phyloP scores from a whole-genome alignment of 768 basidiomycete species.

The Clitopilus passeckerianus region DNA sequence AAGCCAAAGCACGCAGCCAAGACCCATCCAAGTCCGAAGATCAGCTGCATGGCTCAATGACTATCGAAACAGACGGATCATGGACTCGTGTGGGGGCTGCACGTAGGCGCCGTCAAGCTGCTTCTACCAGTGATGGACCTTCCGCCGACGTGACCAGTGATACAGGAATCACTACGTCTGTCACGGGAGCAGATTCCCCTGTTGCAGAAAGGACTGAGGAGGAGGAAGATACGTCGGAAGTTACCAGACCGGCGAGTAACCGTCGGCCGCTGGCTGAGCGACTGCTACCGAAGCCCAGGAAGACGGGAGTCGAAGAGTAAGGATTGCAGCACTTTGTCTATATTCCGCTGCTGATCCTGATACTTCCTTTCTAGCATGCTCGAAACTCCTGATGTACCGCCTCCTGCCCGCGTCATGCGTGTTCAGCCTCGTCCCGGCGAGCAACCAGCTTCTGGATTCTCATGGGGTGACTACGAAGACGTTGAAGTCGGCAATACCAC shows the following conservation, averaged over 20 bases:
- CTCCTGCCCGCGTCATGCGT: slow-evolving; percentile 64
- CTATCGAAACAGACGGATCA: slow-evolving; percentile 50
- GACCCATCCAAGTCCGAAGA: slow-evolving; percentile 10
- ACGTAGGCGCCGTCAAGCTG: slow-evolving; percentile 18
- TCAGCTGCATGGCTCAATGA: slow-evolving; percentile 28
- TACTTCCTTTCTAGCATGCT: slow-evolving; percentile 46
- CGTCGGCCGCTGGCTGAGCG: slow-evolving; percentile 54
- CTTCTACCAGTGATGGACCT: slow-evolving; percentile 12
- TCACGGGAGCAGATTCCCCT: slow-evolving; percentile 30
- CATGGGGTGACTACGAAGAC: slow-evolving; percentile 79
- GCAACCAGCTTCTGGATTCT: slow-evolving; percentile 58
- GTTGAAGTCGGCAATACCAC: slow-evolving; percentile 32
- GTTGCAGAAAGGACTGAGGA: slow-evolving; percentile 24
- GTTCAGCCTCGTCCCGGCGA: slow-evolving; percentile 54
- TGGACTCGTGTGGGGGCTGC: slow-evolving; percentile 70
- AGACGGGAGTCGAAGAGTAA: slow-evolving; percentile 69
- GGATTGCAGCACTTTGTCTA: slow-evolving; percentile 17
- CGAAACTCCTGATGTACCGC: slow-evolving; percentile 49
- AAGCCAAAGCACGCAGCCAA: neutral
- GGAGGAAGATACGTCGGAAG: slow-evolving; percentile 15
- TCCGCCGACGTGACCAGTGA: slow-evolving; percentile 41
- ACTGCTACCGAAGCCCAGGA: slow-evolving; percentile 57
- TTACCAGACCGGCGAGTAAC: slow-evolving; percentile 19
- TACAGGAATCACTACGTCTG: slow-evolving; percentile 46
- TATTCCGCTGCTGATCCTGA: slow-evolving; percentile 7